Percentiles rank a stretch among this genome's conserved stretches.
Evolutionary conservation across 768 basidiomycete genomes (phyloP).

Genomic region (Trametes meyenii): DNA sequence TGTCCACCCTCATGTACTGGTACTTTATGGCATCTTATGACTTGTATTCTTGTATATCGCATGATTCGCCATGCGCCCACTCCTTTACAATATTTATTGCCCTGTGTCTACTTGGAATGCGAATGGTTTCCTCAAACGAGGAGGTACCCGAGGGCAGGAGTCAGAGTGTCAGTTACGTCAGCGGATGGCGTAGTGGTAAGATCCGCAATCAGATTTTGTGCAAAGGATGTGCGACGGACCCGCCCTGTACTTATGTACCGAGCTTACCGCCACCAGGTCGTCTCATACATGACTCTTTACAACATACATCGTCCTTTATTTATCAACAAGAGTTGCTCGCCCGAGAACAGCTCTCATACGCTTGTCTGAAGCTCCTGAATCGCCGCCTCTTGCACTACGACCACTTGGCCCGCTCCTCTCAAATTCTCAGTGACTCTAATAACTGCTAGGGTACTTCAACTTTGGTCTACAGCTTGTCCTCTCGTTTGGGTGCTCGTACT

Average conservation of each 20-base stretch:
- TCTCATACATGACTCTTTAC: slow-evolving; percentile 18
- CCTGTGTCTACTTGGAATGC: background rate
- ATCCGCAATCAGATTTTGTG: slow-evolving; percentile 11
- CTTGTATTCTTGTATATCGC: slow-evolving; percentile 20
- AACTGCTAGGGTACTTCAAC: slow-evolving; percentile 4
- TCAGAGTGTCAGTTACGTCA: slow-evolving; percentile 12
- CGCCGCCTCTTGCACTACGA: background rate
- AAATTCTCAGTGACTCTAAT: background rate
- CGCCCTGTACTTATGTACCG: background rate
- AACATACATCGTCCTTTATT: slow-evolving; percentile 6
- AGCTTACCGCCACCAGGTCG: slow-evolving; percentile 2
- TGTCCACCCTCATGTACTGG: slow-evolving; percentile 14
- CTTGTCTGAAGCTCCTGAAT: background rate
- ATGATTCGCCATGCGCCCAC: slow-evolving; percentile 4
- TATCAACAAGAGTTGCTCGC: slow-evolving; percentile 20
- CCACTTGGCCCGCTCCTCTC: background rate
- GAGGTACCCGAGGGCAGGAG: background rate
- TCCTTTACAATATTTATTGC: background rate
- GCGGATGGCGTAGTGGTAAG: background rate
- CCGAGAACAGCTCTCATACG: slow-evolving; percentile 7
- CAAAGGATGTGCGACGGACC: background rate
- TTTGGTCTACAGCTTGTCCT: background rate
- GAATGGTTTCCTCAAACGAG: background rate
- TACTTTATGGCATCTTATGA: slow-evolving; percentile 26
- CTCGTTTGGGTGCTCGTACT: background rate